phyloP scores from a whole-genome alignment of 2,329 filamentous ascomycete species.

The Fusarium napiforme region DNA sequence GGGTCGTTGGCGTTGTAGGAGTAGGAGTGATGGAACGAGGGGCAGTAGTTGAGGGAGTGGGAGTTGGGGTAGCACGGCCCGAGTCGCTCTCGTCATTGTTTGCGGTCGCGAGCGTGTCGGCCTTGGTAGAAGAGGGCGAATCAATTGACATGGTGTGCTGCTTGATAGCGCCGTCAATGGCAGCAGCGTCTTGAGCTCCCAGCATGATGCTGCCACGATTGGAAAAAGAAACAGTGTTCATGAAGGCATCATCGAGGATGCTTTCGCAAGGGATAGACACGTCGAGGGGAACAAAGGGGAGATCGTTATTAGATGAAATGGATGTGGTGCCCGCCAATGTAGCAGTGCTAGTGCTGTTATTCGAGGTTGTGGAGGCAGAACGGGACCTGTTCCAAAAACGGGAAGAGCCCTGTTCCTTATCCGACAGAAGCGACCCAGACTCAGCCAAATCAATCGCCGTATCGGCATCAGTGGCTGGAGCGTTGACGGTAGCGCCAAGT shows the following conservation, averaged over 20 bases:
- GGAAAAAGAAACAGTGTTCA: constrained; percentile 68
- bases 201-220: constrained; percentile 73
- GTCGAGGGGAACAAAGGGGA: constrained; percentile 62
- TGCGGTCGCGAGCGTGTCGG: constrained; percentile 18
- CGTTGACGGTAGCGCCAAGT: constrained; percentile 31
- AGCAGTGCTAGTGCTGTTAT: constrained; percentile 43
- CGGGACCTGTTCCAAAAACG: constrained; percentile 45
- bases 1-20: constrained; percentile 39
- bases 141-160: constrained; percentile 15
- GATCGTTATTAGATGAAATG: constrained; percentile 45
- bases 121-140: constrained; percentile 12
- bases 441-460: constrained; percentile 26
- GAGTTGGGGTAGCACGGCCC: constrained; percentile 35
- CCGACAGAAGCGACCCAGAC: constrained; percentile 33
- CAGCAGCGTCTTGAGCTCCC: constrained; percentile 55
- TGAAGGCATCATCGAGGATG: constrained; percentile 68
- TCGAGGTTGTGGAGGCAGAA: constrained; percentile 41
- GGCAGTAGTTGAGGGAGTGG: constrained; percentile 25
- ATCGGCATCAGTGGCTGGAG: constrained; percentile 35
- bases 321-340: constrained; percentile 28
- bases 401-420: constrained; percentile 35
- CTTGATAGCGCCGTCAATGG: constrained; percentile 38
- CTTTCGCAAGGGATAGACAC: constrained; percentile 66
- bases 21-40: constrained; percentile 21
- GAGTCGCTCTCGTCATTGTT: constrained; percentile 35